Evolutionary conservation across 2,329 filamentous ascomycete species (phyloP).

Genomic region (Trichoderma sp.): DNA sequence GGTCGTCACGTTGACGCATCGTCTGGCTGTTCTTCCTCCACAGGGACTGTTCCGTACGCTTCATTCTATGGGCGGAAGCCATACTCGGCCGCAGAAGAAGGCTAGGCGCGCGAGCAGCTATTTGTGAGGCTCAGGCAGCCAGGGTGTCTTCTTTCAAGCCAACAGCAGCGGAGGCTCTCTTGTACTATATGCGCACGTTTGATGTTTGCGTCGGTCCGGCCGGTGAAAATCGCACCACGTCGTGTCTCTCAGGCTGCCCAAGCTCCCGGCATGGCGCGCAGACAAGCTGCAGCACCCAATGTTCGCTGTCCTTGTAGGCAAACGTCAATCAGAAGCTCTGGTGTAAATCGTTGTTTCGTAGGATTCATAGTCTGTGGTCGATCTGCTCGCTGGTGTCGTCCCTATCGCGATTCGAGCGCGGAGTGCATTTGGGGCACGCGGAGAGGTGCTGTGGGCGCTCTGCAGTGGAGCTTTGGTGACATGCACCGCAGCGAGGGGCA

Average conservation of each 20-base stretch:
- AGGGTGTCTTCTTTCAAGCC: not conserved
- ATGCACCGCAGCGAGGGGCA: constrained; percentile 3
- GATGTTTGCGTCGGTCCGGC: not conserved
- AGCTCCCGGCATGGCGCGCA: constrained; percentile 13
- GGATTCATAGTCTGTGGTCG: not conserved
- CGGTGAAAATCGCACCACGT: not conserved
- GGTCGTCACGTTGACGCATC: not conserved
- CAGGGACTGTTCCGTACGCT: constrained; percentile 25
- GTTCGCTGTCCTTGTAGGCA: not conserved
- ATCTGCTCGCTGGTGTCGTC: not conserved
- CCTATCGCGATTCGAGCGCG: not conserved
- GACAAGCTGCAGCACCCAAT: not conserved
- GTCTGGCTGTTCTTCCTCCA: constrained; percentile 20
- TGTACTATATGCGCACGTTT: not conserved
- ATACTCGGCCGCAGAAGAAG: not conserved
- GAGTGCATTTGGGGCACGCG: not conserved
- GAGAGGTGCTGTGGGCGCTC: not conserved
- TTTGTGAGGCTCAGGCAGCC: not conserved
- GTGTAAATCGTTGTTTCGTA: too few species aligned
- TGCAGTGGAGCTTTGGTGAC: constrained; percentile 18
- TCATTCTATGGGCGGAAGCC: constrained; percentile 26
- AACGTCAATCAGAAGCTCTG: not conserved
- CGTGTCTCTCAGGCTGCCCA: not conserved
- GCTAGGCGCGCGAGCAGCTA: not conserved
- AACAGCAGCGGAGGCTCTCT: not conserved